Evolutionary conservation across 148 eudicot species (phyloP).

Genomic region (Nyssa sinensis): DNA sequence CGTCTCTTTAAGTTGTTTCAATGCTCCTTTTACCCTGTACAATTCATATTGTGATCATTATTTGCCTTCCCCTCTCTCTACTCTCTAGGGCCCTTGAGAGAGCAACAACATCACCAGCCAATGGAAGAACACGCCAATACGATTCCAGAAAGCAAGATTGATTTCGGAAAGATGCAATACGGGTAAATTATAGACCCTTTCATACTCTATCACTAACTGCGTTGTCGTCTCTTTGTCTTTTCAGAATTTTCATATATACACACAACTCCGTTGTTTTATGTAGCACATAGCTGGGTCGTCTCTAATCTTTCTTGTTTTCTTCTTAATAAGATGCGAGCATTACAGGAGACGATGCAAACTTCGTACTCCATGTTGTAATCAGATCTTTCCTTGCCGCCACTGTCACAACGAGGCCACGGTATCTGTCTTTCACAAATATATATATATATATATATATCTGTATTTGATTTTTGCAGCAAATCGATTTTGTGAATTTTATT

Average conservation of each 20-base stretch:
- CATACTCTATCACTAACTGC: not conserved
- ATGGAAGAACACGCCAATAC: slow-evolving; percentile 28
- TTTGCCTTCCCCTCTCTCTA: too few species aligned
- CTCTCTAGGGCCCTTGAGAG: not conserved
- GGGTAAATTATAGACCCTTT: slow-evolving; percentile 33
- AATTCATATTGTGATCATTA: too few species aligned
- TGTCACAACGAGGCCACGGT: slow-evolving; percentile 79
- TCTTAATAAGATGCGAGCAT: slow-evolving; percentile 56
- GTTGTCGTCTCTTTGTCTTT: not conserved
- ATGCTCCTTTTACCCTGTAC: too few species aligned
- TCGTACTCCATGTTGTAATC: slow-evolving; percentile 73
- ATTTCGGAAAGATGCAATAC: slow-evolving; percentile 41
- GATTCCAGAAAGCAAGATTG: slow-evolving; percentile 21
- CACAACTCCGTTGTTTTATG: not conserved
- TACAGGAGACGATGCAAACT: slow-evolving; percentile 73
- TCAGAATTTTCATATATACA: not conserved
- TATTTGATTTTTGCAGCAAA: not conserved
- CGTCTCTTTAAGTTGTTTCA: too few species aligned
- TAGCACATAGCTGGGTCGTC: not conserved
- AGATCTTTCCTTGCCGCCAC: slow-evolving; percentile 75
- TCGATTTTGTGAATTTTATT: not conserved
- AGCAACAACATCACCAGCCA: not conserved
- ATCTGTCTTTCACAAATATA: not conserved
- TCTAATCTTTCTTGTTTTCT: not conserved
- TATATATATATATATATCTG: not conserved